phyloP scores from a whole-genome alignment of 192 early-diverging fungal genomes.

The Dissophora globulifera region DNA sequence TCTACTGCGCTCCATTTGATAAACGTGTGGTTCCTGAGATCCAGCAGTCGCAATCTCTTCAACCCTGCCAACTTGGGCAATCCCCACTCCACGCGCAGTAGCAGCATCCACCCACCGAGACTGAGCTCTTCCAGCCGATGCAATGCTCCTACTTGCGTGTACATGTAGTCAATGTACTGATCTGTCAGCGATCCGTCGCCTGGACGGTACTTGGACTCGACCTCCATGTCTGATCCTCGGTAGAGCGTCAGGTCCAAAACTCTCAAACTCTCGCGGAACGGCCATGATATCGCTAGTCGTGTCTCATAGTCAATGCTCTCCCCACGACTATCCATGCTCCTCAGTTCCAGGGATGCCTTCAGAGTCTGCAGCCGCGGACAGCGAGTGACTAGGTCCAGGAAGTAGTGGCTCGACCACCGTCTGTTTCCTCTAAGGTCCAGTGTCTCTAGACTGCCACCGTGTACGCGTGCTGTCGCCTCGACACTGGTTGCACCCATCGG shows the following conservation, averaged over 20 bases:
- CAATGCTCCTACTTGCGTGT: slow-evolving; percentile 2
- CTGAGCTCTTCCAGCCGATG: background rate
- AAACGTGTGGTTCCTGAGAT: slow-evolving; percentile 9
- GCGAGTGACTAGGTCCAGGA: slow-evolving; percentile 6
- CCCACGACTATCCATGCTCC: background rate
- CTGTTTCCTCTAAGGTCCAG: background rate
- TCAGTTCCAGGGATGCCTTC: background rate
- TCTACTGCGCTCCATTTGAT: background rate
- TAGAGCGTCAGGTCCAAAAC: slow-evolving; percentile 1
- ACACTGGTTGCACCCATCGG: background rate
- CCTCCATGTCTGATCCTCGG: background rate
- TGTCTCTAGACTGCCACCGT: background rate
- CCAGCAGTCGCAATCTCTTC: slow-evolving; percentile 1
- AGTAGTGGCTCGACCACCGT: background rate
- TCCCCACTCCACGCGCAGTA: background rate
- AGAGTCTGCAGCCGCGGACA: background rate
- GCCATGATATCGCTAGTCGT: background rate
- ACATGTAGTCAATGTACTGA: slow-evolving; percentile 2
- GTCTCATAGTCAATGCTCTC: background rate
- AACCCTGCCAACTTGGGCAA: background rate
- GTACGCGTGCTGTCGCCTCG: background rate
- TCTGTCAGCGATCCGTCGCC: background rate
- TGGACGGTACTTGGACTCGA: background rate
- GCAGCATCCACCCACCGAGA: slow-evolving; percentile 11
- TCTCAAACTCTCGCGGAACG: slow-evolving; percentile 5